Evolutionary conservation across 1,139 yeast genomes (phyloP).

Genomic region (Entelexis sorbosivorans): DNA sequence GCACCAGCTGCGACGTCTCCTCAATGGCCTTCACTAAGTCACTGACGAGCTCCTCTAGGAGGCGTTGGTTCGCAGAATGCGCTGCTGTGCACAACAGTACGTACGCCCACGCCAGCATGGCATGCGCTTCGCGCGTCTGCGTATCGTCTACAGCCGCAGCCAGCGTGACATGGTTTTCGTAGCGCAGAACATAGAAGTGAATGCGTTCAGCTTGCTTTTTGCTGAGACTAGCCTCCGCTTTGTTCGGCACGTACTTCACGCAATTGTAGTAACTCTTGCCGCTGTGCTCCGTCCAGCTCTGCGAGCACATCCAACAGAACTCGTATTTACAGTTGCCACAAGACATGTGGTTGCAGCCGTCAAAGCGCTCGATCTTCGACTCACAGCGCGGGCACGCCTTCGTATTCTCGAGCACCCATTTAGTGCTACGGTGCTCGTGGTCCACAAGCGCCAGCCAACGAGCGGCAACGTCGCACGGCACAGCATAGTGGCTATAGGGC

Average conservation of each 20-base stretch:
- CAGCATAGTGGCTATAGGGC: constrained; percentile 57
- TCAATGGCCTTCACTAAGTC: constrained; percentile 67
- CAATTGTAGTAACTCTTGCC: constrained; percentile 47
- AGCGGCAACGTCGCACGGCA: constrained; percentile 60
- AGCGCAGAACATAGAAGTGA: constrained; percentile 16
- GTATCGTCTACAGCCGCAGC: constrained; percentile 27
- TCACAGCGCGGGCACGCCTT: constrained; percentile 58
- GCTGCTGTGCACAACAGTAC: constrained; percentile 65
- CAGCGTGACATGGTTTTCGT: constrained; percentile 44
- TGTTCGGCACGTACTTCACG: constrained; percentile 1
- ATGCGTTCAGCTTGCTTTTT: constrained; percentile 13
- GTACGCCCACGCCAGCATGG: constrained; percentile 83
- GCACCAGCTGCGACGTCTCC: constrained; percentile 15
- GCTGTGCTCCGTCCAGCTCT: constrained; percentile 67
- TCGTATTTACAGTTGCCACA: constrained; percentile 68
- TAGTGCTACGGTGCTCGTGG: constrained; percentile 80
- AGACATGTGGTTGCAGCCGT: constrained; percentile 94
- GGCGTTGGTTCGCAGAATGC: constrained; percentile 35
- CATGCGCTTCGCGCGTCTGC: constrained; percentile 52
- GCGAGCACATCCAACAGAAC: constrained; percentile 90
- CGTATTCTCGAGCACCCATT: constrained; percentile 85
- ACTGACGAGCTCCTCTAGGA: constrained; percentile 68
- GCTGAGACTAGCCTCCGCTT: neutral
- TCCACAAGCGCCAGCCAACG: constrained; percentile 70
- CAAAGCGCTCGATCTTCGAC: constrained; percentile 59